Evolutionary conservation across 208 protist genomes (phyloP), one percentile per base, ranked within the genome.

Genomic region (Crithidia sp.): DNA sequence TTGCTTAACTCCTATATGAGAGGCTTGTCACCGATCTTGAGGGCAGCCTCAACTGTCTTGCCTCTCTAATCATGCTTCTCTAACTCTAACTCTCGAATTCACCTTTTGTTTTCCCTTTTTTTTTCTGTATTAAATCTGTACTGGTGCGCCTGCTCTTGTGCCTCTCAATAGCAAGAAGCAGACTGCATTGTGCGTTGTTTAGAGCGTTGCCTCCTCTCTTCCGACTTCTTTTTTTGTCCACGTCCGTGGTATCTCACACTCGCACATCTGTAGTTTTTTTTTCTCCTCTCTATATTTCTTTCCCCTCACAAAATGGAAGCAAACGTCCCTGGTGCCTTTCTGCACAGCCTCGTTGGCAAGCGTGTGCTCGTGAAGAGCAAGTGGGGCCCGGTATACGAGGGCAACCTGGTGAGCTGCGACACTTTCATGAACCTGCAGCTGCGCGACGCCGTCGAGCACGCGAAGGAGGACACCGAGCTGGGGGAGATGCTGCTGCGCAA

Each of bases 311-410:
- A 41, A 57, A 91, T 92, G 87, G 87, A 96, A 40, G 68, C 73
- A 16, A 90, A 96, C 68, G 77, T 94, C 5, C 89, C 89, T 19
- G 89, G 87, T 12, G 84, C 95, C 19, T 99, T 99, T 72, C 85
- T 99, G 13, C 83, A 85, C 40, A 94, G 95, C 54, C 85, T 99
- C 16, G 95, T 97, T 0, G 98, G 98, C 50, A 97, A 98, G 62
- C 87, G 89, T 7, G 92, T 99, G n/a, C 77, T 97, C 12, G 96
- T 99, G 16, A 99, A 99, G 84, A 97, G 99, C 65, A 99, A 99
- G 84, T 99, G 98, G 98, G 98, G 98, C 37, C 97, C 98, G 55
- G 96, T 99, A 76, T 99, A 99, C 86, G 91, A 93, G 76, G 98
- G 98, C 10, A 89, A 88, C 28, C 82, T 99, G 2, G 88, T 98